These are phyloP conservation scores for Millerozyma miso DNA, from an alignment of 805 yeast species.

Conservation along the genomic window DNA sequence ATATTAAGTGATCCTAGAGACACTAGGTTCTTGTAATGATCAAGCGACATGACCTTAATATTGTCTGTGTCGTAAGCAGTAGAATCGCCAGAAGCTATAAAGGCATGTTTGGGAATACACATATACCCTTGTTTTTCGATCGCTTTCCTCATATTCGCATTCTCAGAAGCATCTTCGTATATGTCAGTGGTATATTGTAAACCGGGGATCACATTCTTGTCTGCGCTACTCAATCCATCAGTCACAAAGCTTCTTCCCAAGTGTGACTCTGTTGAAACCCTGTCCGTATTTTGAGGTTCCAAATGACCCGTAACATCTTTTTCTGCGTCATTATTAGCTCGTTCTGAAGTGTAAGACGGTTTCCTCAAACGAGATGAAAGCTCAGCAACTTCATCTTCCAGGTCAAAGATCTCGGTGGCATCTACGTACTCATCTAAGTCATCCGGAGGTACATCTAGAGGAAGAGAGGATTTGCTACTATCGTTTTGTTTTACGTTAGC, in stretches of 20 bases:
- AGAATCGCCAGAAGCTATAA: conserved; percentile 59
- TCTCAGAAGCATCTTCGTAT: conserved; percentile 13
- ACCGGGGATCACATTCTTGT: no score
- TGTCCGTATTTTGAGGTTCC: no score
- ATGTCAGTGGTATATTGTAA: no score
- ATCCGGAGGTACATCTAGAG: conserved; percentile 1
- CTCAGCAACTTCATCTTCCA: conserved; percentile 15
- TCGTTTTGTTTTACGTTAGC: background rate
- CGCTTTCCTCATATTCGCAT: conserved; percentile 24
- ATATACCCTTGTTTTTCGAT: conserved; percentile 48
- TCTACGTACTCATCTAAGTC: conserved; percentile 1
- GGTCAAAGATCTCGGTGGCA: background rate
- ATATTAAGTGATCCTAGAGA: conserved; percentile 41
- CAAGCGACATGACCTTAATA: conserved; percentile 60
- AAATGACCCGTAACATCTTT: no score
- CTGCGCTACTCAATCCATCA: no score
- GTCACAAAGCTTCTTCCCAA: no score
- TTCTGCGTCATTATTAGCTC: no score
- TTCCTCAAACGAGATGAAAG: no score
- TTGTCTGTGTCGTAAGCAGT: conserved; percentile 50
- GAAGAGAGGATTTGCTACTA: no score
- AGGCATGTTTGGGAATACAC: conserved; percentile 55
- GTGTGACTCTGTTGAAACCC: no score
- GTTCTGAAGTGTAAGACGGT: no score
- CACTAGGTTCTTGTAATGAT: conserved; percentile 57